Base-by-base conservation (phyloP, 1,139 yeast species). In the Blastobotrys buckinghamii region DNA sequence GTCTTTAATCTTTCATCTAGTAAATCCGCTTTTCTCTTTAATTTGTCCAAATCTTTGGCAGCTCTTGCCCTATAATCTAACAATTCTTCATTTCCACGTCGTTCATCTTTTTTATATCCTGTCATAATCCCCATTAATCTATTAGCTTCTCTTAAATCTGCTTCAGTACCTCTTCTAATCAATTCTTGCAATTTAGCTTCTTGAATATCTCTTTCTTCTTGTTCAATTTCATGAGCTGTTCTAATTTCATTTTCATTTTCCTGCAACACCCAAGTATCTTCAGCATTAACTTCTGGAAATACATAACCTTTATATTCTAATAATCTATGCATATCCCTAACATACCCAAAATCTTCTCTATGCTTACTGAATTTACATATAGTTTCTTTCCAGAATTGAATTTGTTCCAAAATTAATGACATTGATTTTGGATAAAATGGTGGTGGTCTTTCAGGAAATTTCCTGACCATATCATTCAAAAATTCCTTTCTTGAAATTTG, bases 321-420 rank as follows among this genome's bases (percentile, higher is more conserved):
- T 51, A 92, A 74, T 49, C 97, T 76, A 72, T 89, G 96, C 98
- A 92, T 94, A 65, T 94, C 98, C 59, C 95, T 80, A 56, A 92
- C 85, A 65, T 86, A 88, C 9, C 89, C 92, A 61, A 92, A 75
- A 66, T 92, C 99, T 44, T 89, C 95, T 65, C 87, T 88, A 66
- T 92, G 86, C 62, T 87, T 79, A 36, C 95, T 82, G 48, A 95
- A 88, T 61, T 84, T 82, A 69, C 97, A 92, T 50, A 92, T 80
- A 1, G 98, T 92, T 66, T 88, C 95, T 65, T 87, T 84, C 99
- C 99, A 92, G 68, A 92, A 97, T 67, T 92, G 96, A 61, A 92
- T 84, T 50, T 90, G 89, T 51, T 94, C 92, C 63, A 92, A 76
- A 54, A 92, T 82, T 59, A 89, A 75, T 61, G 89, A 73, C 65